Conservation (phyloP, 2,329 filamentous ascomycete genomes). For the Aspergillus sclerotialis region DNA sequence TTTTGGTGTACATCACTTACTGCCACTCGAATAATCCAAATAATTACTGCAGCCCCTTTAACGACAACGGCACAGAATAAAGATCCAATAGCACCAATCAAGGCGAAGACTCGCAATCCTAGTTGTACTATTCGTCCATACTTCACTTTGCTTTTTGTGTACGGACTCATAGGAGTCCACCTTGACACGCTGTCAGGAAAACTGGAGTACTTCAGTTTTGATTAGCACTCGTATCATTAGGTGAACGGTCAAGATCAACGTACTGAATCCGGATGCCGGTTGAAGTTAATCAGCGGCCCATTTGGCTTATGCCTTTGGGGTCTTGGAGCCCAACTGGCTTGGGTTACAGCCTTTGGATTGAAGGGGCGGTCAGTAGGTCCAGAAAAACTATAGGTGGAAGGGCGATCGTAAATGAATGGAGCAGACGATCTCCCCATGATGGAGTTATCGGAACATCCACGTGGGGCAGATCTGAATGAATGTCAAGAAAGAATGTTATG, state of each 20-base stretch:
- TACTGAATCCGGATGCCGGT: constrained; percentile 74
- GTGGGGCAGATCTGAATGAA: constrained; percentile 21
- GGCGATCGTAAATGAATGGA: constrained; percentile 68
- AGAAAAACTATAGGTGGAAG: constrained; percentile 48
- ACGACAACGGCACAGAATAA: constrained; percentile 73
- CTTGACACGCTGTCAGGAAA: constrained; percentile 56
- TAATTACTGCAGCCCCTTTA: constrained; percentile 55
- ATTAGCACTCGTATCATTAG: constrained; percentile 2
- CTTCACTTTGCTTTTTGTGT: constrained; percentile 65
- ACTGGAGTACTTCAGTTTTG: constrained; percentile 37
- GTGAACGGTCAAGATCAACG: constrained; percentile 21
- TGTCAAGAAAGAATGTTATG: constrained; percentile 9
- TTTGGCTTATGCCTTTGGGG: constrained; percentile 56
- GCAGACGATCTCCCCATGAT: constrained; percentile 48
- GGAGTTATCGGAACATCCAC: constrained; percentile 27
- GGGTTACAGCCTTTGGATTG: constrained; percentile 78
- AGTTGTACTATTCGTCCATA: constrained; percentile 64
- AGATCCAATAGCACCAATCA: constrained; percentile 63
- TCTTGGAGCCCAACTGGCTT: constrained; percentile 65
- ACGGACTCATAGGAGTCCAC: constrained; percentile 60
- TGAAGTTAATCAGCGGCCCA: constrained; percentile 74
- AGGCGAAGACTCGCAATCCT: constrained; percentile 56
- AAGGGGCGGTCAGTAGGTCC: constrained; percentile 53
- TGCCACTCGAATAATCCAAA: constrained; percentile 70
- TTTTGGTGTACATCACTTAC: constrained; percentile 56